Evolutionary conservation across 75 land plant species (phyloP).

Genomic region (Chamaecyparis obtusa): DNA sequence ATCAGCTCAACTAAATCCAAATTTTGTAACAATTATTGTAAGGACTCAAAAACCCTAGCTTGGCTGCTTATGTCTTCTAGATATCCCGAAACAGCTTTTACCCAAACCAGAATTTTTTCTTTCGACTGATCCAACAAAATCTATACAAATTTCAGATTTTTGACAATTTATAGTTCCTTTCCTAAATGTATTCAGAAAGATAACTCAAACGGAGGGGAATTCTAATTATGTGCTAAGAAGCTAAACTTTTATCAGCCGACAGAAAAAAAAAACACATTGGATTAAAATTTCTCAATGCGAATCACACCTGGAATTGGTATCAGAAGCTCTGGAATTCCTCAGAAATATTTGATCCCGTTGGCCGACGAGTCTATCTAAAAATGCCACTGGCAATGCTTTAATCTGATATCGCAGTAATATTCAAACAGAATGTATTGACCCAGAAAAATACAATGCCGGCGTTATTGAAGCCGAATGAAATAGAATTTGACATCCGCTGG

Average conservation of each 20-base stretch:
- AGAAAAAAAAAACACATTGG: not conserved
- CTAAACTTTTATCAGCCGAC: not conserved
- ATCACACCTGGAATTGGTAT: not conserved
- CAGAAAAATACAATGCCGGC: not conserved
- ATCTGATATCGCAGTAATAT: not conserved
- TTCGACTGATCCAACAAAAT: not conserved
- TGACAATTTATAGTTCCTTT: not conserved
- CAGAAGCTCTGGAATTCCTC: not conserved
- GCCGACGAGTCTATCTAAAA: not conserved
- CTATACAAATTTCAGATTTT: not conserved
- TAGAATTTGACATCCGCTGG: not conserved
- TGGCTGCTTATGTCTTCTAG: not conserved
- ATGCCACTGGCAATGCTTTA: not conserved
- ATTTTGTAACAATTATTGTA: not conserved
- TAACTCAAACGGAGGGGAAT: not conserved
- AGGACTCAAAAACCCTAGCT: not conserved
- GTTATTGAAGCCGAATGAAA: not conserved
- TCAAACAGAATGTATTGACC: not conserved
- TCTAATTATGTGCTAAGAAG: not conserved
- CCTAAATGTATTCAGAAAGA: not conserved
- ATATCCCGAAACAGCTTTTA: not conserved
- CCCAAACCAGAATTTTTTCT: not conserved
- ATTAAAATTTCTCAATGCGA: not conserved
- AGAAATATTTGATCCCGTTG: not conserved
- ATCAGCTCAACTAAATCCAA: not conserved